A percentile compares a stretch with the other conserved stretches of the same genome.
Evolutionary conservation across 257 asterid species (phyloP).

Genomic region (Ocimum tenuiflorum): DNA sequence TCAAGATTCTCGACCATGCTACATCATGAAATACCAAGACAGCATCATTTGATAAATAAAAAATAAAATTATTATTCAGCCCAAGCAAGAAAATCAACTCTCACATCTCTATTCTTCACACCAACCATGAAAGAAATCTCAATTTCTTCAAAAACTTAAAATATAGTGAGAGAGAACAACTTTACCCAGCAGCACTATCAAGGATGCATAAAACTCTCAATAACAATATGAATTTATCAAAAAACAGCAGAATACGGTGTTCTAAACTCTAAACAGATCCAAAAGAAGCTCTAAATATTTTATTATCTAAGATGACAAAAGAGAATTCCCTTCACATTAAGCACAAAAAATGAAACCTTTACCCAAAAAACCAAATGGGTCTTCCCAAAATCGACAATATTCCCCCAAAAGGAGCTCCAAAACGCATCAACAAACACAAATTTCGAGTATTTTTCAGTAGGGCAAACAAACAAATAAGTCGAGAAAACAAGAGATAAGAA

Average conservation of each 20-base stretch:
- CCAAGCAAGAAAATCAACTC: constrained; percentile 12
- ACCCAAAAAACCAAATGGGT: constrained; percentile 25
- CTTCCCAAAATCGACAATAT: constrained; percentile 26
- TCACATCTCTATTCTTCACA: constrained; percentile 14
- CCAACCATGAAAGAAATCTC: constrained; percentile 10
- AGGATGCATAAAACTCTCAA: constrained; percentile 20
- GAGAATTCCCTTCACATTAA: not conserved
- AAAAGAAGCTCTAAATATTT: constrained; percentile 8
- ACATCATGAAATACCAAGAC: constrained; percentile 15
- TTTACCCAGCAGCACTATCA: constrained; percentile 26
- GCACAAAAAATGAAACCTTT: constrained; percentile 33
- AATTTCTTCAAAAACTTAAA: not conserved
- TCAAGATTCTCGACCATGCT: constrained; percentile 12
- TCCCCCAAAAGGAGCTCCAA: constrained; percentile 23
- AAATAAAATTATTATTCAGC: not conserved
- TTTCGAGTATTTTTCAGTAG: not conserved
- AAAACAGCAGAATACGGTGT: not conserved
- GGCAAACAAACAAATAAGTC: not conserved
- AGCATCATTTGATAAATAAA: constrained; percentile 17
- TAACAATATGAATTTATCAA: not conserved
- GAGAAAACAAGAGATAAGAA: not conserved
- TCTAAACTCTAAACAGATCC: constrained; percentile 29
- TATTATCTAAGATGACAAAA: not conserved
- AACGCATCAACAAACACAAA: not conserved
- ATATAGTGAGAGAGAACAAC: constrained; percentile 29